phyloP scores from a whole-genome alignment of 306 rosid genomes.

The Biancaea sappan region DNA sequence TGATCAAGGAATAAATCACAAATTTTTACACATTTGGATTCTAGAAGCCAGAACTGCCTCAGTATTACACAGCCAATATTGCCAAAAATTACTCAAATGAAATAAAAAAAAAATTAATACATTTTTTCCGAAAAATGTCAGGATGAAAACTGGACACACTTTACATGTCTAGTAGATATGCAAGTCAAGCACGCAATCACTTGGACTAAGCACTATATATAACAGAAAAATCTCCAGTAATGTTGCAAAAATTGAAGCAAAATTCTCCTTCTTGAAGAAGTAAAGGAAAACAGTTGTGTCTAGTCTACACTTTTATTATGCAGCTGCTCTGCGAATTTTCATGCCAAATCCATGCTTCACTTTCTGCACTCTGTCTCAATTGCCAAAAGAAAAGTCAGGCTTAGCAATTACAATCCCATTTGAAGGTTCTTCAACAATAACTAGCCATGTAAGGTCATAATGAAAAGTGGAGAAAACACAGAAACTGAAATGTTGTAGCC shows the following conservation, averaged over 20 bases:
- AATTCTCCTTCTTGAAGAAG: conserved; percentile 25
- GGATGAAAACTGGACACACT: not conserved
- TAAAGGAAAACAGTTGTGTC: not conserved
- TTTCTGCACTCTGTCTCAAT: conserved; percentile 77
- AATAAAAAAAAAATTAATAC: not conserved
- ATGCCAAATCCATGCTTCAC: conserved; percentile 90
- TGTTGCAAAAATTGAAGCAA: conserved; percentile 23
- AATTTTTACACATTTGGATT: not conserved
- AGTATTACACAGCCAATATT: not conserved
- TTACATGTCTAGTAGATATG: conserved; percentile 29
- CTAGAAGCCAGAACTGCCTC: not conserved
- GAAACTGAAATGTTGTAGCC: not conserved
- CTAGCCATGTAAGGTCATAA: not conserved
- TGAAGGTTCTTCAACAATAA: conserved; percentile 3
- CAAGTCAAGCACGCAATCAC: conserved; percentile 27
- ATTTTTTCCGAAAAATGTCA: not conserved
- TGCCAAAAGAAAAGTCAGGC: conserved; percentile 11
- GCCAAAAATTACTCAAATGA: not conserved
- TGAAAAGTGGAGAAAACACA: not conserved
- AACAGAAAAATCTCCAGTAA: conserved; percentile 18
- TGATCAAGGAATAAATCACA: conserved; percentile 24
- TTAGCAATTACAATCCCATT: not conserved
- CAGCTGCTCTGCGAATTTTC: conserved; percentile 69
- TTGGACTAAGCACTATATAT: not conserved
- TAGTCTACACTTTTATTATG: conserved; percentile 36